Percentiles rank a stretch among this genome's conserved stretches.
Conservation (phyloP, 2,329 filamentous ascomycete species). For the Hymenoscyphus linearis region DNA sequence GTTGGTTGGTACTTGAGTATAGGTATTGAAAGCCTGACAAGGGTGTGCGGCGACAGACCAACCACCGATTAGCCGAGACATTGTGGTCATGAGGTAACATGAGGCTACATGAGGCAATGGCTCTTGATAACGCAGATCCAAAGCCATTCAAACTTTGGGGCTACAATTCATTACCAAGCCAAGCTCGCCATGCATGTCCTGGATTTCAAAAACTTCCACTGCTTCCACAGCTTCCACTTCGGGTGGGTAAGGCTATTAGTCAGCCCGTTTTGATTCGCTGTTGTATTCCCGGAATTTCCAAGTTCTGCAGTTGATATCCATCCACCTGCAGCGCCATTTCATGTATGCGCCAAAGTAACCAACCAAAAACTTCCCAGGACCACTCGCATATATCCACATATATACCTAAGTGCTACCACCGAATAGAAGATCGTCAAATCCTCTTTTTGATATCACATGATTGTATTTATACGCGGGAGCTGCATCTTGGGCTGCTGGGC, state of each 20-base stretch:
- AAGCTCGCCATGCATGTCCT: neutral
- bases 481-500: neutral
- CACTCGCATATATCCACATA: neutral
- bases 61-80: neutral
- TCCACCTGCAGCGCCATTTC: neutral
- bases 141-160: neutral
- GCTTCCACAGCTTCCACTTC: neutral
- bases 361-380: neutral
- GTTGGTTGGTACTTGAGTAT: neutral
- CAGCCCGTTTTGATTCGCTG: neutral
- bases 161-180: neutral
- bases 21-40: neutral
- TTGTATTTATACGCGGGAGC: neutral
- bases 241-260: neutral
- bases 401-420: neutral
- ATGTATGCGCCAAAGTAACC: neutral
- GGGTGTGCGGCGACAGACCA: neutral
- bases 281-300: too few relatives aligned
- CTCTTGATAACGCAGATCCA: neutral
- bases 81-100: neutral
- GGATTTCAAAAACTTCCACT: neutral
- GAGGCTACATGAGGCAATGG: too few relatives aligned
- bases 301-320: neutral
- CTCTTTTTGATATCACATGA: slow-evolving; percentile 1
- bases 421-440: neutral